Evolutionary conservation across 805 yeast species (phyloP).

Genomic region (Saccharomycopsis sp.): DNA sequence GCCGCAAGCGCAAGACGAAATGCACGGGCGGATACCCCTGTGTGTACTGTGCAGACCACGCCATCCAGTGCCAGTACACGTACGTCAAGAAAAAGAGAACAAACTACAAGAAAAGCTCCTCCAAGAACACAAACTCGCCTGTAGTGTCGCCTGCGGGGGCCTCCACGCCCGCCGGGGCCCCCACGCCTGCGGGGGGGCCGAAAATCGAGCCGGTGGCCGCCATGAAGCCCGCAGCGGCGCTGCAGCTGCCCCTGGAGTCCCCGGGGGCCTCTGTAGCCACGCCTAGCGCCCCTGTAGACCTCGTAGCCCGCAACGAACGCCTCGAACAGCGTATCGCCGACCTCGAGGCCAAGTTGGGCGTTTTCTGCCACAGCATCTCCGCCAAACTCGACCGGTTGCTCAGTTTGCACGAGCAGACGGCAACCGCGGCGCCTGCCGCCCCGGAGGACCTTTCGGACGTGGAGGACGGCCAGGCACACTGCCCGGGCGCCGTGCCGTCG

Average conservation of each 20-base stretch:
- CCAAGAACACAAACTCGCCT: background rate
- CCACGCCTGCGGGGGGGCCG: background rate
- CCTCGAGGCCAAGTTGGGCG: background rate
- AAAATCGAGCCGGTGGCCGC: background rate
- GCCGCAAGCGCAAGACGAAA: conserved; percentile 20
- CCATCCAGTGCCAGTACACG: conserved; percentile 12
- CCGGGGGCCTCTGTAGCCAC: too few relatives aligned
- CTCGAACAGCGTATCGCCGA: background rate
- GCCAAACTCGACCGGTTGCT: background rate
- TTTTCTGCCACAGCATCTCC: background rate
- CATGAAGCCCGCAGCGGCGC: background rate
- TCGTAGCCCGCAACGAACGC: too few relatives aligned
- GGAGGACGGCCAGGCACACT: too few relatives aligned
- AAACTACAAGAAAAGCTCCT: conserved; percentile 9
- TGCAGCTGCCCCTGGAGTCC: background rate
- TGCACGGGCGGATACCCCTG: conserved; percentile 18
- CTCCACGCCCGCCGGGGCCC: background rate
- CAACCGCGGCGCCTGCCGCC: too few relatives aligned
- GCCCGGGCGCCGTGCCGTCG: too few relatives aligned
- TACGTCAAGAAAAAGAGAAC: conserved; percentile 18
- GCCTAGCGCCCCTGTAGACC: too few relatives aligned
- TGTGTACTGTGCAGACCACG: conserved; percentile 12
- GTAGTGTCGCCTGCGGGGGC: background rate
- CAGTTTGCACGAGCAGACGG: background rate
- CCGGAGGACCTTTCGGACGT: too few relatives aligned